A percentile compares a stretch with the other conserved stretches of the same genome.
Conservation (phyloP, 1,284 basidiomycete genomes). For the Rhodotorula sp. region DNA sequence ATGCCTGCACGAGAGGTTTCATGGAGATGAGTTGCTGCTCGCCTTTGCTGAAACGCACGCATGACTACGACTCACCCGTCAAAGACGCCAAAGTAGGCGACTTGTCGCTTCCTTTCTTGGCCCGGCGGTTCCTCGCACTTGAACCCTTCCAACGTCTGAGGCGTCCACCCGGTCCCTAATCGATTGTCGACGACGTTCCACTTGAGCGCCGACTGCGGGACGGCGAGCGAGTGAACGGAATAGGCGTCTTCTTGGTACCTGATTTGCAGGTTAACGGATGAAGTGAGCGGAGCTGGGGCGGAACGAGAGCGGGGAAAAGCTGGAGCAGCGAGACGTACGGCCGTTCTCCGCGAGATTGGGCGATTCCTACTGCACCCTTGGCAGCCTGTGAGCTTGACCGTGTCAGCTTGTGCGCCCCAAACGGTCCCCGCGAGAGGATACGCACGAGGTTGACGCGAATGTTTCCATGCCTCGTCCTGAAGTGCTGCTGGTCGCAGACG, state of each 20-base stretch:
- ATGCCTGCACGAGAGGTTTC: constrained; percentile 58
- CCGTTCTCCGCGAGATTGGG: constrained; percentile 38
- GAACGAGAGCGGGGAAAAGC: background rate
- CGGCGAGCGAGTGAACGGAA: constrained; percentile 67
- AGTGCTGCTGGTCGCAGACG: constrained; percentile 25
- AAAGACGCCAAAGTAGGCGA: constrained; percentile 80
- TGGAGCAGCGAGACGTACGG: constrained; percentile 16
- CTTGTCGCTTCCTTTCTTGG: constrained; percentile 56
- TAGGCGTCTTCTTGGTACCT: constrained; percentile 82
- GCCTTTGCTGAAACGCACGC: background rate
- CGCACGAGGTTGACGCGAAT: constrained; percentile 37
- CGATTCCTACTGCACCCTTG: constrained; percentile 29
- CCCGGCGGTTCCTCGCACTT: constrained; percentile 60
- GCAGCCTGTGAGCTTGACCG: constrained; percentile 12
- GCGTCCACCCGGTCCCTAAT: constrained; percentile 44
- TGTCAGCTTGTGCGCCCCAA: background rate
- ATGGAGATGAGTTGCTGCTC: too few species aligned
- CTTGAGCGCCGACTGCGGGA: constrained; percentile 70
- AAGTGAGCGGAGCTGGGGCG: background rate
- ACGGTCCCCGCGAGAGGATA: background rate
- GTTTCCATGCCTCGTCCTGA: constrained; percentile 27
- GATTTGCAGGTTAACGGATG: background rate
- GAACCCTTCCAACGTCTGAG: constrained; percentile 43
- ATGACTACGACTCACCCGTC: constrained; percentile 64
- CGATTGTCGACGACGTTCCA: constrained; percentile 63